Conservation (phyloP, 176 grass and related monocot genomes). For the Tuctoria greenei region DNA sequence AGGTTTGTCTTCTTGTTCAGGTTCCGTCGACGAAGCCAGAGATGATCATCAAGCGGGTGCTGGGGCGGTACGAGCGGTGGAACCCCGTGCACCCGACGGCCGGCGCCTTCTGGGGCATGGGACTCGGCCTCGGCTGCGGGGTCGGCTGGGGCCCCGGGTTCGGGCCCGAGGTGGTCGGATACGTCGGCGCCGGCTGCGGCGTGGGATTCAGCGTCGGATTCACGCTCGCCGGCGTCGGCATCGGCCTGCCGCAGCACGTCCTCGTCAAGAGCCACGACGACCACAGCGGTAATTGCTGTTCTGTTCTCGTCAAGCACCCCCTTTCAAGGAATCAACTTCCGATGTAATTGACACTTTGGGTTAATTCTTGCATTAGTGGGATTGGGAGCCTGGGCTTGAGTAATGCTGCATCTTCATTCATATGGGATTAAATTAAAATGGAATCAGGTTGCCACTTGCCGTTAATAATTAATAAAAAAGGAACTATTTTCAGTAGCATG, state of each 20-base stretch:
- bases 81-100: constrained; percentile 90
- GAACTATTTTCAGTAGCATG: background rate
- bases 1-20: background rate
- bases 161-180: constrained; percentile 87
- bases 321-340: background rate
- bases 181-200: constrained; percentile 87
- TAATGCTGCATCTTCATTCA: background rate
- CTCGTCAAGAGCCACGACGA: constrained; percentile 47
- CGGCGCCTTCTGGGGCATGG: constrained; percentile 89
- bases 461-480: background rate
- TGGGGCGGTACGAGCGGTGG: constrained; percentile 83
- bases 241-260: constrained; percentile 75
- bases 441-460: background rate
- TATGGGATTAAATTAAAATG: background rate
- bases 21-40: constrained; percentile 39
- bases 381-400: too few species aligned
- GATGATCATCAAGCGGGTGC: constrained; percentile 88
- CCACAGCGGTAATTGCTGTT: constrained; percentile 34
- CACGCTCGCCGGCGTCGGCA: constrained; percentile 72
- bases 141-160: constrained; percentile 93
- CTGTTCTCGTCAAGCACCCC: background rate
- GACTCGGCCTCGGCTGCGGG: constrained; percentile 81
- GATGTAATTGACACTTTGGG: background rate
- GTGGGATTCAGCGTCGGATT: constrained; percentile 81
- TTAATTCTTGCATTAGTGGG: too few species aligned